Evolutionary conservation across 2,329 filamentous ascomycete genomes (phyloP).

Genomic region (Paraphoma chrysanthemicola): DNA sequence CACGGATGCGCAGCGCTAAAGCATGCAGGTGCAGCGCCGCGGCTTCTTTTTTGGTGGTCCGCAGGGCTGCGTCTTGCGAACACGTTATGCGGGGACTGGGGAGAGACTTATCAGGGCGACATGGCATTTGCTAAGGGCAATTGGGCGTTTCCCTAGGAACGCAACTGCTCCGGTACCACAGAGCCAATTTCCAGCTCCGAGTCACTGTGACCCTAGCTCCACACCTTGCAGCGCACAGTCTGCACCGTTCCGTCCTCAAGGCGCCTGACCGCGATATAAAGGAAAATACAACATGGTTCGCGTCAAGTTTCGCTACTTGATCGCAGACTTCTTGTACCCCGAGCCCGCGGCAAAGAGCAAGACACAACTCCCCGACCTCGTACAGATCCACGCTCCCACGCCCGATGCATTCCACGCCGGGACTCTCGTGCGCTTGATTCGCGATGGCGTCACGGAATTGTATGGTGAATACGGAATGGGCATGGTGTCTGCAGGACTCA

Average conservation of each 20-base stretch:
- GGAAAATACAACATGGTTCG: constrained; percentile 75
- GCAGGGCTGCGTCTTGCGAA: background rate
- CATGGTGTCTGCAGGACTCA: constrained; percentile 71
- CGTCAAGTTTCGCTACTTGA: constrained; percentile 92
- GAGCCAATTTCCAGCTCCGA: background rate
- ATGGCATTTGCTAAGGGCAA: background rate
- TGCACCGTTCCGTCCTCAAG: background rate
- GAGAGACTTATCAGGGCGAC: background rate
- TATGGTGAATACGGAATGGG: constrained; percentile 86
- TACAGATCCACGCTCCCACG: constrained; percentile 82
- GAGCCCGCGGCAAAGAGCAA: constrained; percentile 53
- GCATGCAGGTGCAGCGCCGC: constrained; percentile 10
- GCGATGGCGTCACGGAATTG: constrained; percentile 41
- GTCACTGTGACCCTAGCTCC: background rate
- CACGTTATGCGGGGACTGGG: background rate
- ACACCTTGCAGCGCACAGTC: background rate
- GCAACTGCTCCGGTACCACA: constrained; percentile 3
- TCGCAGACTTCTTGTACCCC: constrained; percentile 93
- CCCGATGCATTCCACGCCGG: constrained; percentile 72
- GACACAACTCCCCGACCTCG: constrained; percentile 61
- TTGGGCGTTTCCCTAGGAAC: background rate
- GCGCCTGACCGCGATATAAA: too few species aligned
- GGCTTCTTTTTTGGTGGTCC: constrained; percentile 4
- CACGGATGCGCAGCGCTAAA: constrained; percentile 10
- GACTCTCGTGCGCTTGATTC: constrained; percentile 70